Evolutionary conservation across 129 eudicot species (phyloP).

Genomic region (Pseudognaphalium luteoalbum): DNA sequence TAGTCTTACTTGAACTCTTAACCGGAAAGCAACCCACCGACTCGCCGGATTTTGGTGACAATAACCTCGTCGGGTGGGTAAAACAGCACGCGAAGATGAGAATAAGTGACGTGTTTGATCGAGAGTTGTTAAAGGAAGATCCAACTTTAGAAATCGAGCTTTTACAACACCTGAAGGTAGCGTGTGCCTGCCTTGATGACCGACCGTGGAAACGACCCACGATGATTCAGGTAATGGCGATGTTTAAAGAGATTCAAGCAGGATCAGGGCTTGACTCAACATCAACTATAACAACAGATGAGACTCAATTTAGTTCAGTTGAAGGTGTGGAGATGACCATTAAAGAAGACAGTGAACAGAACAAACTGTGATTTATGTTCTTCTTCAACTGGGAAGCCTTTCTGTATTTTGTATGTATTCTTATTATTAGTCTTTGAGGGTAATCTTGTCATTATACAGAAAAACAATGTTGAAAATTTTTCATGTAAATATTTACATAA

Average conservation of each 20-base stretch:
- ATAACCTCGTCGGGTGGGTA: slow-evolving; percentile 97
- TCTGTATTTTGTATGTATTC: slow-evolving; percentile 43
- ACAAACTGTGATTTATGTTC: slow-evolving; percentile 43
- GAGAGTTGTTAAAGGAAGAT: slow-evolving; percentile 62
- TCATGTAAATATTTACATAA: slow-evolving; percentile 57
- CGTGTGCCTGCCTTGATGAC: slow-evolving; percentile 84
- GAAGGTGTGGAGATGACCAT: slow-evolving; percentile 89
- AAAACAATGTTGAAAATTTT: slow-evolving; percentile 51
- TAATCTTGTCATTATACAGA: slow-evolving; percentile 61
- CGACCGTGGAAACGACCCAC: slow-evolving; percentile 88
- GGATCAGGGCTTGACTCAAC: slow-evolving; percentile 79
- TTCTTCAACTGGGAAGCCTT: slow-evolving; percentile 26
- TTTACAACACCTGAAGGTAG: slow-evolving; percentile 73
- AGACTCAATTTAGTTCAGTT: slow-evolving; percentile 48
- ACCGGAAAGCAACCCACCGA: slow-evolving; percentile 92
- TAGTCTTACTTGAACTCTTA: slow-evolving; percentile 83
- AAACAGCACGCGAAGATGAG: slow-evolving; percentile 52
- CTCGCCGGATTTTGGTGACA: slow-evolving; percentile 89
- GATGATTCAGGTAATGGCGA: slow-evolving; percentile 93
- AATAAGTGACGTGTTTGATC: slow-evolving; percentile 74
- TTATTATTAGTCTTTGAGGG: slow-evolving; percentile 40
- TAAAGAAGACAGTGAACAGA: slow-evolving; percentile 75
- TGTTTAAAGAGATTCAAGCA: slow-evolving; percentile 91
- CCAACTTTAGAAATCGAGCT: slow-evolving; percentile 72
- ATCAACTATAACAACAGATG: slow-evolving; percentile 55